A percentile compares a stretch with the other conserved stretches of the same genome.
These are phyloP conservation scores for Amanita inopinata DNA, from an alignment of 768 basidiomycete genomes.

Conservation along the genomic window DNA sequence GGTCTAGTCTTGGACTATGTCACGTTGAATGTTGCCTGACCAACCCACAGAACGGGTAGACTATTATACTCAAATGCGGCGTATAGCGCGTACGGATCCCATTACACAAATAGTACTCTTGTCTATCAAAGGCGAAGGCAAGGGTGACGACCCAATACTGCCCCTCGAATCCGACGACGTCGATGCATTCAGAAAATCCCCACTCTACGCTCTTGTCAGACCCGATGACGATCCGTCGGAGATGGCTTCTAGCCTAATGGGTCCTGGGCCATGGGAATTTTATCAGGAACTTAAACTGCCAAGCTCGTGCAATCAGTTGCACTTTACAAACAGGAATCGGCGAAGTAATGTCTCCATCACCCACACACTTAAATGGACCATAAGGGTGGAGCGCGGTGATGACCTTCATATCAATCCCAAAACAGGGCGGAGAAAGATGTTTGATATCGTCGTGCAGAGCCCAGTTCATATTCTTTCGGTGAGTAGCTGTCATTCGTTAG, in stretches of 20 bases:
- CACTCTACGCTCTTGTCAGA: conserved; percentile 43
- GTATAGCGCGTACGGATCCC: conserved; percentile 62
- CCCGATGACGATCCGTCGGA: conserved; percentile 46
- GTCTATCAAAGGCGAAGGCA: conserved; percentile 45
- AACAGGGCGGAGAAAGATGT: conserved; percentile 67
- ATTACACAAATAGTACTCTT: conserved; percentile 52
- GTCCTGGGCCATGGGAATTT: conserved; percentile 84
- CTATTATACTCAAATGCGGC: conserved; percentile 63
- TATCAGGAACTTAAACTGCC: conserved; percentile 64
- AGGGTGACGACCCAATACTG: conserved; percentile 52
- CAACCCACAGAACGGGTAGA: conserved; percentile 59
- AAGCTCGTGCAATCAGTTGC: conserved; percentile 45
- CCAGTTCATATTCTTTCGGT: conserved; percentile 86
- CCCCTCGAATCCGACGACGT: conserved; percentile 68
- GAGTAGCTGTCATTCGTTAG: conserved; percentile 19
- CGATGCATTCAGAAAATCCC: conserved; percentile 55
- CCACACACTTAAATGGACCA: conserved; percentile 73
- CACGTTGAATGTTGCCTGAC: neutral
- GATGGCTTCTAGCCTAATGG: conserved; percentile 51
- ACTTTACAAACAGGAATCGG: conserved; percentile 74
- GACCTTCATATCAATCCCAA: conserved; percentile 51
- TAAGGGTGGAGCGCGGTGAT: conserved; percentile 79
- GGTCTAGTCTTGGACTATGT: conserved; percentile 12
- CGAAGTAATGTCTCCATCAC: conserved; percentile 64
- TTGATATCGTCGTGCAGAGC: conserved; percentile 79